Base-by-base conservation (phyloP, 176 grass and related monocot genomes). In the Oryza rufipogon region DNA sequence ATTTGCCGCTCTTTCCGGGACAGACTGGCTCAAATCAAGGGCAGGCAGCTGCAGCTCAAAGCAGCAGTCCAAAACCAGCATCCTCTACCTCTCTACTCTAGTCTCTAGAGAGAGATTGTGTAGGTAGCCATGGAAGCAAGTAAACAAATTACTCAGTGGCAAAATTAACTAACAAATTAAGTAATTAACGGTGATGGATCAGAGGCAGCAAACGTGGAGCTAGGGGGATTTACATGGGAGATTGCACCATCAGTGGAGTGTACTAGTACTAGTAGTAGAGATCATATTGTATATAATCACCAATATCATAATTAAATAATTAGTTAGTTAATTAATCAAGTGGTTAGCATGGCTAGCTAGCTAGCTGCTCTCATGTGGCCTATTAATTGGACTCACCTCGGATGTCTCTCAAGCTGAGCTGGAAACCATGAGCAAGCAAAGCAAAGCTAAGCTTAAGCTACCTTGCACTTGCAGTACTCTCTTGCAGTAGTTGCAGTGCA, bases 371-470 rank as follows among this genome's bases (percentile, higher is more conserved):
- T 90, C 85, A 90, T 87, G 89, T 90, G 89, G 80, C 41, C 80
- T 75, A 84, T 87, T 91, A 84, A 91, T 90, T 80, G 77, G 86
- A 76, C 19, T 58, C 54, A 58, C 82, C 86, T 94, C 82, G 86
- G 91, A 86, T 80, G 75, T 83, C 58, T 91, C 86, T 87, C 78
- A 72, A 23, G 75, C 56, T 34, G 89, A 94, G 89, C 91, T 91
- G 91, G 86, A 93, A 88, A 38, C 77, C 86, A 93, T 83, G 80
- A 90, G 89, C 33, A 5, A 6, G 76, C 20, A 23, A 20, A 13
- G 11, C n/a, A 38, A 38, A 38, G 34, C 5, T 6, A 38, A 38
- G 10, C 42, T 44, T 44, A 44, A 63, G 58, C 58, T 63, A 8
- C n/a, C 17, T n/a, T 22, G 19, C 20, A 63, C n/a, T 63, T 23